These are phyloP conservation scores for Mixia osmundae DNA, from an alignment of 1,284 basidiomycete species.

Conservation along the genomic window DNA sequence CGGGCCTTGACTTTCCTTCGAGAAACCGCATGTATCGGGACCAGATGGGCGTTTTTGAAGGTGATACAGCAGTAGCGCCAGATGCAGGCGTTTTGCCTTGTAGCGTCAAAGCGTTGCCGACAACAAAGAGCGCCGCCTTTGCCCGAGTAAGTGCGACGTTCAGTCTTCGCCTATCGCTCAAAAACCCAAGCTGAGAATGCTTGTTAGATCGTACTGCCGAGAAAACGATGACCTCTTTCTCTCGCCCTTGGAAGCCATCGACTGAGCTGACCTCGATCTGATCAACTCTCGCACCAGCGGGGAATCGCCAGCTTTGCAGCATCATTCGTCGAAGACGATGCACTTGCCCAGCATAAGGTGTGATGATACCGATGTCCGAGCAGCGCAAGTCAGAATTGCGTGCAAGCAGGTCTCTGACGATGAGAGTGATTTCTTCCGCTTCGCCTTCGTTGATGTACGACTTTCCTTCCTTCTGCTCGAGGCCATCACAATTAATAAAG, in stretches of 20 bases:
- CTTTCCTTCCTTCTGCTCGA: conserved; percentile 38
- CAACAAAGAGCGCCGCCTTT: conserved; percentile 35
- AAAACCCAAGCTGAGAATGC: not conserved
- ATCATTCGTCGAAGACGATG: too few relatives aligned
- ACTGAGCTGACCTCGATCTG: conserved; percentile 64
- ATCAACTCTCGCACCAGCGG: conserved; percentile 23
- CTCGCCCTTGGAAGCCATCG: conserved; percentile 72
- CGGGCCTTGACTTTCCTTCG: too few relatives aligned
- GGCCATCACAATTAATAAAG: conserved; percentile 49
- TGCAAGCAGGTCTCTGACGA: conserved; percentile 50
- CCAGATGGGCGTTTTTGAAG: too few relatives aligned
- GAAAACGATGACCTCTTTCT: conserved; percentile 1
- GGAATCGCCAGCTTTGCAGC: conserved; percentile 4
- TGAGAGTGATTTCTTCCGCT: conserved; percentile 45
- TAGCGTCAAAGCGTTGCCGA: too few relatives aligned
- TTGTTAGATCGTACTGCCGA: conserved; percentile 1
- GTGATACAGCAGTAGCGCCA: too few relatives aligned
- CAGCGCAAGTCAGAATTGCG: conserved; percentile 43
- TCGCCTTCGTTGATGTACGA: conserved; percentile 52
- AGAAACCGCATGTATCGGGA: too few relatives aligned
- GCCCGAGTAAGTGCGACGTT: conserved; percentile 57
- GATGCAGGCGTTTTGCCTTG: too few relatives aligned
- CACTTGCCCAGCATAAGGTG: conserved; percentile 64
- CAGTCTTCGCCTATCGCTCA: conserved; percentile 62
- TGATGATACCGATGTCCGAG: conserved; percentile 59